Base-by-base conservation (phyloP, 2,329 filamentous ascomycete species). In the Chaetomium sp. region DNA sequence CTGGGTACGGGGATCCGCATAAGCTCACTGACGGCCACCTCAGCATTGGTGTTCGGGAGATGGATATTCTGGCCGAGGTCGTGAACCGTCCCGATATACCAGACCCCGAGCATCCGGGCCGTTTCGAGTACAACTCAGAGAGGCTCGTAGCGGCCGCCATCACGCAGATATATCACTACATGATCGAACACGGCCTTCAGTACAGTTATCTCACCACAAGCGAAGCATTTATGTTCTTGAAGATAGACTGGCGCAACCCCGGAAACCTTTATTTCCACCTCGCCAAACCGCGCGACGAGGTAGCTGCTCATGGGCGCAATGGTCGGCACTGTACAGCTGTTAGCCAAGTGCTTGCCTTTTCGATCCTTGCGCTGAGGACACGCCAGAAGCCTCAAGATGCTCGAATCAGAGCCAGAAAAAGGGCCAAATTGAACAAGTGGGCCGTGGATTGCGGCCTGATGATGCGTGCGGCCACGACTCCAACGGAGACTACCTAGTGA, bases 141-240 rank as follows among this genome's bases (percentile, higher is more conserved):
- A 75, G 70, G 65, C 73, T 80, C 5, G 72, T 78, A 0, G 74
- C 76, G 9, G 77, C 80, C 27, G 77, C 81, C 13, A 71, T 84
- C 45, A 79, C 79, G 4, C 78, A 84, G 71, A 78, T 76, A 0
- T 84, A 80, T 68, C 76, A 80, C 42, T 83, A 83, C 70, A 85
- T 85, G 76, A 76, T 84, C 12, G 69, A 79, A 57, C 72, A 72
- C 16, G 78, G 82, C 0, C 72, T 82, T 7, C 75, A 79, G 62
- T 81, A 80, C 65, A 75, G 81, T 13, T 73, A 75, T 29, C 62
- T 83, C 45, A 76, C 74, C 19, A 82, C 77, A 1, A 78, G 78
- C 25, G 77, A 82, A 69, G 74, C 76, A 2, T 77, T 77, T 55
- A 76, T 82, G 33, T 82, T 81, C 63, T 74, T 83, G n/a, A 75